Conservation (phyloP, 2,329 filamentous ascomycete species). For the Ceratocystiopsis sp. region DNA sequence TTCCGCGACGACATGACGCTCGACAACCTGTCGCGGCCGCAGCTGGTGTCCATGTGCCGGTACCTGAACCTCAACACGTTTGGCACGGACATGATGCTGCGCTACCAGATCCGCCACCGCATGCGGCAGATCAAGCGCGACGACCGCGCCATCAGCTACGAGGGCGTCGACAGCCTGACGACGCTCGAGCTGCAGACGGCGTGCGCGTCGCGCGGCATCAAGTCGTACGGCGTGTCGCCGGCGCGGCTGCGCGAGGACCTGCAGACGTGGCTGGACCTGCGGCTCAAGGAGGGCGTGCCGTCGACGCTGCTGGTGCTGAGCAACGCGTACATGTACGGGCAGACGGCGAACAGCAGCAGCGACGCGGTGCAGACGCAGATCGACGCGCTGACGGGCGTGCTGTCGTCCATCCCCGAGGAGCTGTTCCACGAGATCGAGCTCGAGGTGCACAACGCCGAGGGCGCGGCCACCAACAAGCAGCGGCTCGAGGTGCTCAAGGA, state of each 20-base stretch:
- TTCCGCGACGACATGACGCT: conserved; percentile 96
- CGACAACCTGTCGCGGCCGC: conserved; percentile 89
- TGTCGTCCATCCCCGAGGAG: conserved; percentile 92
- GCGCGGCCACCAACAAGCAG: conserved; percentile 96
- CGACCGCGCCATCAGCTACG: conserved; percentile 82
- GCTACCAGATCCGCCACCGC: conserved; percentile 89
- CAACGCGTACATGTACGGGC: conserved; percentile 94
- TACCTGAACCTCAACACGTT: conserved; percentile 98
- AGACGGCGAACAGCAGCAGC: conserved; percentile 32
- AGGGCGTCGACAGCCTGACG: conserved; percentile 86
- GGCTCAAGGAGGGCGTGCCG: conserved; percentile 86
- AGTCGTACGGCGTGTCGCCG: conserved; percentile 82
- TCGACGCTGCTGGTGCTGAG: conserved; percentile 89
- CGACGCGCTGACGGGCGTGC: conserved; percentile 77
- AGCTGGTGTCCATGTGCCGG: conserved; percentile 91
- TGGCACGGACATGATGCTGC: conserved; percentile 92
- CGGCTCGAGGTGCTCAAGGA: conserved; percentile 95
- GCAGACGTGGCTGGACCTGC: conserved; percentile 83
- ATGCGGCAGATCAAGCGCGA: conserved; percentile 99
- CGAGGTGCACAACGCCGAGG: conserved; percentile 91
- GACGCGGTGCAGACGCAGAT: conserved; percentile 83
- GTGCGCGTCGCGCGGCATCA: conserved; percentile 78
- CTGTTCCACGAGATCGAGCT: conserved; percentile 99
- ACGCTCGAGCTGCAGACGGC: conserved; percentile 85
- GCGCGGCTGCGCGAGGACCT: conserved; percentile 77